phyloP scores from a whole-genome alignment of 768 basidiomycete species.

The Termitomyces sp. region DNA sequence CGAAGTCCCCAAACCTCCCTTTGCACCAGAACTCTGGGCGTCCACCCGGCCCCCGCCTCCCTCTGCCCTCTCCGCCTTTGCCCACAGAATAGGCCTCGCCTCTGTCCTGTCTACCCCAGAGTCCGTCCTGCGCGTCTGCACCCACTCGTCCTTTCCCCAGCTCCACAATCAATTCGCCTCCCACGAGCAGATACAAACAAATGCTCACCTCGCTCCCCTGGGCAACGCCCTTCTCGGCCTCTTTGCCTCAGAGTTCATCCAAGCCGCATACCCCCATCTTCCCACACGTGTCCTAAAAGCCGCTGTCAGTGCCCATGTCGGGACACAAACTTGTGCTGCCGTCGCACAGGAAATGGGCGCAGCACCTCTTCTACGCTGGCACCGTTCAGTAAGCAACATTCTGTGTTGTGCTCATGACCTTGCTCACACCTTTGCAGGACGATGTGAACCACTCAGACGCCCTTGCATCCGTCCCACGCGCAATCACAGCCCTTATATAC shows the following conservation, averaged over 20 bases:
- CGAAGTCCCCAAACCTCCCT: conserved; percentile 32
- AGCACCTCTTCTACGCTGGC: conserved; percentile 74
- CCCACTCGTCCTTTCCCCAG: conserved; percentile 63
- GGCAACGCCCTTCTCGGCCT: conserved; percentile 90
- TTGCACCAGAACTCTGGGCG: conserved; percentile 67
- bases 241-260: conserved; percentile 81
- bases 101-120: conserved; percentile 49
- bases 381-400: conserved; percentile 53
- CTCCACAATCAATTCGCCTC: conserved; percentile 55
- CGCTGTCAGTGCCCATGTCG: conserved; percentile 88
- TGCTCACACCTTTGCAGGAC: conserved; percentile 28
- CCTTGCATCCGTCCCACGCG: conserved; percentile 79
- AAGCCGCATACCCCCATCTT: conserved; percentile 79
- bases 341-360: conserved; percentile 87
- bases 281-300: conserved; percentile 90
- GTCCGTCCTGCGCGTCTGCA: conserved; percentile 67
- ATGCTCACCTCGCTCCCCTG: conserved; percentile 67
- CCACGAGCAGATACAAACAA: conserved; percentile 50
- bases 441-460: conserved; percentile 76
- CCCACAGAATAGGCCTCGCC: conserved; percentile 69
- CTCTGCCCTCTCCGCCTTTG: conserved; percentile 68
- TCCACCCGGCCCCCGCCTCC: conserved; percentile 65
- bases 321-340: conserved; percentile 73
- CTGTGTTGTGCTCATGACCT: background rate
- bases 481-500: conserved; percentile 85